These are phyloP conservation scores for Ampelomyces quisqualis DNA, from an alignment of 2,329 filamentous ascomycete genomes.

Conservation along the genomic window DNA sequence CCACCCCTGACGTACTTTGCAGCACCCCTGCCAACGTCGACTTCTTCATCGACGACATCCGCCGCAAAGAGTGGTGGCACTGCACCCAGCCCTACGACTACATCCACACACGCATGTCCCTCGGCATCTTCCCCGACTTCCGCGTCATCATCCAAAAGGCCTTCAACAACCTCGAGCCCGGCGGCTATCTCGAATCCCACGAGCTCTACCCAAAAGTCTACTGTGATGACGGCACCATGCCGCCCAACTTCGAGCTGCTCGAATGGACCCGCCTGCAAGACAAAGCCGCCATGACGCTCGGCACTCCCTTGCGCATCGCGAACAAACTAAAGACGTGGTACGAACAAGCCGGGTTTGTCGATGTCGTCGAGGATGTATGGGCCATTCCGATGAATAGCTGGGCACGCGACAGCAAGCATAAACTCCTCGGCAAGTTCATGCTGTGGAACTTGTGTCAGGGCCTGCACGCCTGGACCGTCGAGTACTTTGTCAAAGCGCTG, in stretches of 20 bases:
- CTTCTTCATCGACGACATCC: constrained; percentile 71
- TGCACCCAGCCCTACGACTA: constrained; percentile 54
- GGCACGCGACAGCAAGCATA: constrained; percentile 52
- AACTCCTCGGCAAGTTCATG: constrained; percentile 53
- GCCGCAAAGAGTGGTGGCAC: constrained; percentile 60
- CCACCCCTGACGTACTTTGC: neutral
- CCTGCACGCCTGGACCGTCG: constrained; percentile 48
- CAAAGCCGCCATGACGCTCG: constrained; percentile 50
- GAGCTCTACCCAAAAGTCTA: constrained; percentile 48
- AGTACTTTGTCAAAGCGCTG: constrained; percentile 46
- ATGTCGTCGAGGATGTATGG: constrained; percentile 55
- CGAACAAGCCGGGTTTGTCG: constrained; percentile 58
- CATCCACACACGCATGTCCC: constrained; percentile 61
- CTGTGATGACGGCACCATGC: constrained; percentile 58
- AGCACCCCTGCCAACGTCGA: constrained; percentile 68
- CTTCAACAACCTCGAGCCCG: constrained; percentile 57
- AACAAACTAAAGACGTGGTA: constrained; percentile 57
- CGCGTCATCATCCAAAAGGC: constrained; percentile 55
- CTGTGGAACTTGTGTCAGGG: constrained; percentile 51
- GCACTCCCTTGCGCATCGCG: constrained; percentile 54
- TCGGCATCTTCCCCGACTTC: constrained; percentile 60
- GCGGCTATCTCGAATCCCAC: constrained; percentile 53
- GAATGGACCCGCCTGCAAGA: constrained; percentile 50
- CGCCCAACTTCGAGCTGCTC: constrained; percentile 48
- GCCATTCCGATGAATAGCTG: constrained; percentile 57